Evolutionary conservation across 1,284 basidiomycete genomes (phyloP).

Genomic region (Melampsora americana): DNA sequence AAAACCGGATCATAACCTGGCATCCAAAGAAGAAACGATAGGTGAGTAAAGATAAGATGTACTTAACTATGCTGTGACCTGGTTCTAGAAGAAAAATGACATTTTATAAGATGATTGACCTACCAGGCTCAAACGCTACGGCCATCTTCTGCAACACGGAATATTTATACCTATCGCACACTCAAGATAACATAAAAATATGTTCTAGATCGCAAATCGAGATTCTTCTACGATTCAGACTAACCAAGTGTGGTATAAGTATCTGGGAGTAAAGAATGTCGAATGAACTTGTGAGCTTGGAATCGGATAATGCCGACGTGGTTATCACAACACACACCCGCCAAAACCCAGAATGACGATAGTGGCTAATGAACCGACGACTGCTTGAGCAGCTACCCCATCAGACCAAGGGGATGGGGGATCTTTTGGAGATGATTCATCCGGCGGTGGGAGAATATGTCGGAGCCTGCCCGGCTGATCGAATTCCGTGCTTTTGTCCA

Average conservation of each 20-base stretch:
- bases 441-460: background rate
- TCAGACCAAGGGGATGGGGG: constrained; percentile 29
- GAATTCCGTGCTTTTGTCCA: background rate
- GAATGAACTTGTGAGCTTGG: too few relatives aligned
- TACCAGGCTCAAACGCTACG: constrained; percentile 41
- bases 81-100: too few relatives aligned
- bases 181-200: background rate
- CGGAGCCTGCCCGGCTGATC: background rate
- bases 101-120: background rate
- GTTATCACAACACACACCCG: constrained; percentile 13
- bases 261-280: background rate
- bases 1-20: constrained; percentile 43
- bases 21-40: background rate
- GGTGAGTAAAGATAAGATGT: too few relatives aligned
- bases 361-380: constrained; percentile 33
- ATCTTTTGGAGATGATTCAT: background rate
- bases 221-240: background rate
- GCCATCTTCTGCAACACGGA: constrained; percentile 44
- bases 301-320: too few relatives aligned
- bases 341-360: constrained; percentile 42
- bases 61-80: too few relatives aligned
- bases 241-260: constrained; percentile 43
- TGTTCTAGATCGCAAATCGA: background rate
- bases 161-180: constrained; percentile 37
- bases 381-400: constrained; percentile 36